phyloP scores from a whole-genome alignment of 306 rosid genomes.

The Vicia villosa region DNA sequence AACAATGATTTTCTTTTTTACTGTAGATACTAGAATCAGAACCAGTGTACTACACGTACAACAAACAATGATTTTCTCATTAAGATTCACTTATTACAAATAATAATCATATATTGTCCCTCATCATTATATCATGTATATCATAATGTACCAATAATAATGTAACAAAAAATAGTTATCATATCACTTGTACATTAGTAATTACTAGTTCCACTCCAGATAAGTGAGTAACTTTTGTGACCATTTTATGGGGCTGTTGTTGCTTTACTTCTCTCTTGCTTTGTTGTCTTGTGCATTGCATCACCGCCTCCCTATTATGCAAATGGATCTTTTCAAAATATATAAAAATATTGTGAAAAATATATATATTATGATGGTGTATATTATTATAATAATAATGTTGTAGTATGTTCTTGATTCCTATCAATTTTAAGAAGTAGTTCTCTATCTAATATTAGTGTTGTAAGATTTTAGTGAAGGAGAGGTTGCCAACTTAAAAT shows the following conservation, averaged over 20 bases:
- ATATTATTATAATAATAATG: no score
- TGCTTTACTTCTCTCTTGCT: not conserved
- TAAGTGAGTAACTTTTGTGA: no score
- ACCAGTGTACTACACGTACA: not conserved
- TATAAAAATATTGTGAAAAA: no score
- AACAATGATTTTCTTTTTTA: not conserved
- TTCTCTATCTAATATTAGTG: no score
- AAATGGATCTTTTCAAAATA: no score
- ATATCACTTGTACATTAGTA: not conserved
- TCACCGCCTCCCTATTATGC: no score
- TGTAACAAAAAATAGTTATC: no score
- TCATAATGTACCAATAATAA: not conserved
- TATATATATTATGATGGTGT: no score
- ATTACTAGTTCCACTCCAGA: not conserved
- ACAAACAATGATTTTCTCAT: not conserved
- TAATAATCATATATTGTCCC: not conserved
- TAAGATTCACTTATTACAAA: not conserved
- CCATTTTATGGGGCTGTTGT: not conserved
- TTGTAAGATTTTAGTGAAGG: no score
- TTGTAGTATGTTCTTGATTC: no score
- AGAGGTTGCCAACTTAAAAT: no score
- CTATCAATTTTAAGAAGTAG: no score
- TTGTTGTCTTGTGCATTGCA: not conserved
- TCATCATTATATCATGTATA: not conserved
- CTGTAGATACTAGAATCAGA: not conserved